Conservation (phyloP, 2,329 filamentous ascomycete genomes). For the Tolypocladium endophyticum region DNA sequence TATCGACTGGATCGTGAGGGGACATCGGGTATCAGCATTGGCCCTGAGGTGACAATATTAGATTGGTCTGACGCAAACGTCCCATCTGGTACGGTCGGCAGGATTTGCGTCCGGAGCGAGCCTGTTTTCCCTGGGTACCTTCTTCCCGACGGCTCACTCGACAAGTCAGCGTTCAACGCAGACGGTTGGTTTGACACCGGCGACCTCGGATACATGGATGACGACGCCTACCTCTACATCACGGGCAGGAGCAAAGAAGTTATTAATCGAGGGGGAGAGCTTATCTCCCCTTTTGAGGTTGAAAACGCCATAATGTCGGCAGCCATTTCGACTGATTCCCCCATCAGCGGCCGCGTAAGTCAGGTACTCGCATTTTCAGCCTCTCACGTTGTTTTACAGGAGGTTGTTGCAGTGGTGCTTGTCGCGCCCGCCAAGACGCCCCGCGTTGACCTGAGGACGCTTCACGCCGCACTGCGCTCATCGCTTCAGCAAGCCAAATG, state of each 20-base stretch:
- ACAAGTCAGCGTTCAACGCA: conserved; percentile 33
- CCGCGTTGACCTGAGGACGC: conserved; percentile 33
- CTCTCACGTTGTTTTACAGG: conserved; percentile 41
- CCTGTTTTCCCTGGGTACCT: conserved; percentile 42
- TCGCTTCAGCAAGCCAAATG: conserved; percentile 42
- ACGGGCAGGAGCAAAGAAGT: conserved; percentile 46
- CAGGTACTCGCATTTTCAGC: conserved; percentile 44
- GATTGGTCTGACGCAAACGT: conserved; percentile 25
- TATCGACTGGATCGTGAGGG: conserved; percentile 40
- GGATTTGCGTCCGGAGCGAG: conserved; percentile 39
- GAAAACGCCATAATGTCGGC: conserved; percentile 43
- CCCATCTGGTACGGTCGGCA: conserved; percentile 25
- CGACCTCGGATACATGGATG: conserved; percentile 41
- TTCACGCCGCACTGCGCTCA: conserved; percentile 35
- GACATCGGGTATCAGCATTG: conserved; percentile 40
- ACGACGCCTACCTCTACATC: conserved; percentile 40
- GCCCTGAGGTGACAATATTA: conserved; percentile 40
- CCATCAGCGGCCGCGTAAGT: conserved; percentile 33
- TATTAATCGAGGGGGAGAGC: conserved; percentile 46
- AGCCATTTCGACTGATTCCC: conserved; percentile 27
- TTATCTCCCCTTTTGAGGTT: conserved; percentile 50
- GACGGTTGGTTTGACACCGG: conserved; percentile 45
- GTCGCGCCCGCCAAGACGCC: conserved; percentile 33
- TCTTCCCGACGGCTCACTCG: conserved; percentile 27
- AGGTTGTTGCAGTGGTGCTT: conserved; percentile 42